Evolutionary conservation across 768 basidiomycete species (phyloP).

Genomic region (Royoungia palumana): DNA sequence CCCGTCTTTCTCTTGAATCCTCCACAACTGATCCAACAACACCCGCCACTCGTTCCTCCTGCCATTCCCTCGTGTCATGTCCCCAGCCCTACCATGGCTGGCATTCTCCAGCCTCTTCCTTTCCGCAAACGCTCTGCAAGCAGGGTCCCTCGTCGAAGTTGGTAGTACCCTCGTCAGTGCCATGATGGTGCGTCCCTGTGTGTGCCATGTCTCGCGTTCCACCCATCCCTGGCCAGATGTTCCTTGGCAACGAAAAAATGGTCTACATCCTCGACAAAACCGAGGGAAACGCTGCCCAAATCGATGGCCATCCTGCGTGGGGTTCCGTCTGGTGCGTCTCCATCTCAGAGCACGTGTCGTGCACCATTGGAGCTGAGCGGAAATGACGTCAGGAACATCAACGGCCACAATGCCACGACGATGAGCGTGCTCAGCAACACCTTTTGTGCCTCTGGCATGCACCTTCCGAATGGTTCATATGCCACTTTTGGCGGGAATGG

Average conservation of each 20-base stretch:
- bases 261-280: conserved; percentile 91
- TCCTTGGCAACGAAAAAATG: conserved; percentile 72
- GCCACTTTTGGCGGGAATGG: conserved; percentile 74
- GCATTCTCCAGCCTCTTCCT: conserved; percentile 1
- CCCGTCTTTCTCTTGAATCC: too few species aligned
- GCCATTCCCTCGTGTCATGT: conserved; percentile 1
- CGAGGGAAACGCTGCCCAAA: conserved; percentile 63
- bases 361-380: neutral
- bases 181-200: conserved; percentile 44
- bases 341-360: neutral
- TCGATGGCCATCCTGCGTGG: conserved; percentile 73
- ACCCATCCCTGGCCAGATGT: conserved; percentile 47
- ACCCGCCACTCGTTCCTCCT: conserved; percentile 4
- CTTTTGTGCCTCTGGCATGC: conserved; percentile 81
- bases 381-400: conserved; percentile 17
- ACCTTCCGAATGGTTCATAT: conserved; percentile 74
- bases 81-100: conserved; percentile 5
- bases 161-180: conserved; percentile 42
- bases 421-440: conserved; percentile 55
- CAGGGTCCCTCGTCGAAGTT: conserved; percentile 17
- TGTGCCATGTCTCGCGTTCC: neutral
- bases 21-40: too few species aligned
- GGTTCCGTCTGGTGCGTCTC: conserved; percentile 55
- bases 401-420: conserved; percentile 15
- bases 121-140: conserved; percentile 8